Evolutionary conservation across 768 basidiomycete genomes (phyloP).

Genomic region (Daedalea quercina): DNA sequence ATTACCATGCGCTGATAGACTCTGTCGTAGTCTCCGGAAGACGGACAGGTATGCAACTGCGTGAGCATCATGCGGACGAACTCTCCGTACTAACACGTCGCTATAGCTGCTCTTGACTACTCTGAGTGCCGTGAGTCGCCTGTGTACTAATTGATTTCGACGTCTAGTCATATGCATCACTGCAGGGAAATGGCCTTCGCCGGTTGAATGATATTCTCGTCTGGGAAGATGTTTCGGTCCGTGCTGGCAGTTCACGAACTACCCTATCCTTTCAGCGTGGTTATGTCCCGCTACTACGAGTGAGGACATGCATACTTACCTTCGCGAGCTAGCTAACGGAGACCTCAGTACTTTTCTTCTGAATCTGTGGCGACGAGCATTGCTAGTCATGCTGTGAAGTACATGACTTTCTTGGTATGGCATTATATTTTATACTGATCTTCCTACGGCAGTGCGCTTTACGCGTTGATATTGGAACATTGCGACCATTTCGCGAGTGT

Average conservation of each 20-base stretch:
- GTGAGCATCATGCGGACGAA: neutral
- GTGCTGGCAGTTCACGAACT: slow-evolving; percentile 26
- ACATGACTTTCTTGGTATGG: slow-evolving; percentile 8
- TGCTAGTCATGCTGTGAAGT: slow-evolving; percentile 45
- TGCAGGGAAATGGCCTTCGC: slow-evolving; percentile 41
- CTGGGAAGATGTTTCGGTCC: slow-evolving; percentile 35
- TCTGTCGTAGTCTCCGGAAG: slow-evolving; percentile 29
- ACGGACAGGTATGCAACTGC: slow-evolving; percentile 38
- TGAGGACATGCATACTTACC: slow-evolving; percentile 1
- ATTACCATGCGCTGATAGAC: slow-evolving; percentile 22
- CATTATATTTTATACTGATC: neutral
- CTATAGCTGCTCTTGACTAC: slow-evolving; percentile 31
- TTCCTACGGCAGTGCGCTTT: slow-evolving; percentile 8
- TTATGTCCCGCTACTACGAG: slow-evolving; percentile 46
- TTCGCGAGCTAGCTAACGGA: neutral
- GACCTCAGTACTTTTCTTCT: slow-evolving; percentile 47
- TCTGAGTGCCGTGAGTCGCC: slow-evolving; percentile 30
- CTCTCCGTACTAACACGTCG: neutral
- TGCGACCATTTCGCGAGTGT: slow-evolving; percentile 32
- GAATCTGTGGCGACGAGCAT: slow-evolving; percentile 54
- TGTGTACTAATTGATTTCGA: neutral
- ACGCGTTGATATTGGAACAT: slow-evolving; percentile 10
- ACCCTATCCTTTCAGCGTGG: slow-evolving; percentile 54
- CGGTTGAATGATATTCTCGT: slow-evolving; percentile 44
- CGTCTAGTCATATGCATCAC: no score